A percentile compares a stretch with the other conserved stretches of the same genome.
These are phyloP conservation scores for Saccharomyces pastorianus DNA, from an alignment of 1,139 yeast species.

Conservation along the genomic window DNA sequence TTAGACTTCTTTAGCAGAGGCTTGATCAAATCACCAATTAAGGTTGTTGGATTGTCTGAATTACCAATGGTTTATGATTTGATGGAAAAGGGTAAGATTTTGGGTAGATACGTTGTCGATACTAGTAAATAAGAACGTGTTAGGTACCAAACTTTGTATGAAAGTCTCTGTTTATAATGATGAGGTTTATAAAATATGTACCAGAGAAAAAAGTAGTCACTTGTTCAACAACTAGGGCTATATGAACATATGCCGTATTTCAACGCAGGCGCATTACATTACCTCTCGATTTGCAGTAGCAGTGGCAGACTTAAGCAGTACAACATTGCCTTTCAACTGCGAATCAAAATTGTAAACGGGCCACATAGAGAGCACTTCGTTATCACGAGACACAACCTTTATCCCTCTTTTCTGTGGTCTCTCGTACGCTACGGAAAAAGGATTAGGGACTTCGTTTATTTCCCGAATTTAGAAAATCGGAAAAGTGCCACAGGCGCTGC, in stretches of 20 bases:
- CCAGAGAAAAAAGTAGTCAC: not conserved
- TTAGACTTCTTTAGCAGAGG: slow-evolving; percentile 67
- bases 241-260: too few relatives aligned
- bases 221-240: too few relatives aligned
- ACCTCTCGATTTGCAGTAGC: too few relatives aligned
- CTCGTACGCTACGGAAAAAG: not conserved
- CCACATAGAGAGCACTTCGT: too few relatives aligned
- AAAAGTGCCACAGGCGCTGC: not conserved
- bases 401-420: too few relatives aligned
- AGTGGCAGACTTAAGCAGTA: too few relatives aligned
- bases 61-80: slow-evolving; percentile 53
- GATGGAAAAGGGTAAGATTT: slow-evolving; percentile 64
- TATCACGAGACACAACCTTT: too few relatives aligned
- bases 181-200: not conserved
- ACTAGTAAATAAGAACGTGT: slow-evolving; percentile 40
- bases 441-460: not conserved
- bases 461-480: not conserved
- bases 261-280: too few relatives aligned
- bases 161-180: not conserved
- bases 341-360: too few relatives aligned
- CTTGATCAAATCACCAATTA: slow-evolving; percentile 59
- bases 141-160: not conserved
- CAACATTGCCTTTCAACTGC: too few relatives aligned
- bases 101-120: slow-evolving; percentile 75
- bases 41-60: slow-evolving; percentile 60